phyloP scores from a whole-genome alignment of 192 early-diverging fungal species.

The Globomyces pollinis-pini region DNA sequence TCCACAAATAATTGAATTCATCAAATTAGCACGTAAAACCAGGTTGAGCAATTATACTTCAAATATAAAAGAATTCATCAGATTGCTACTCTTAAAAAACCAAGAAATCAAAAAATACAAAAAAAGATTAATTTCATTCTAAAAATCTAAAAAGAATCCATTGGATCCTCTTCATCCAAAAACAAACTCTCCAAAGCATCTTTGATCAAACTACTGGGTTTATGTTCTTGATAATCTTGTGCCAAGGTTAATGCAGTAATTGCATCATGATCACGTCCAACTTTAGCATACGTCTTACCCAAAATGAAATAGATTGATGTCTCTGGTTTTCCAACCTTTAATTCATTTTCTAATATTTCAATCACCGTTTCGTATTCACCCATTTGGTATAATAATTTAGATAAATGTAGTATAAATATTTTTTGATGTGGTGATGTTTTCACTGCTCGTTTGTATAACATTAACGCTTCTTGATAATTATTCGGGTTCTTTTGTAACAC shows the following conservation, averaged over 20 bases:
- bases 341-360: conserved; percentile 42
- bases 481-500: conserved; percentile 45
- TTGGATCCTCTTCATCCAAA: neutral
- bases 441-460: conserved; percentile 54
- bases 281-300: conserved; percentile 46
- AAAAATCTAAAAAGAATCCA: neutral
- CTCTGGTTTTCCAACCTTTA: conserved; percentile 31
- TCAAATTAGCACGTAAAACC: too few species aligned
- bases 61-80: too few species aligned
- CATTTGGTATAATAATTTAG: conserved; percentile 52
- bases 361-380: conserved; percentile 57
- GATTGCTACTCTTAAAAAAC: too few species aligned
- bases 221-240: conserved; percentile 37
- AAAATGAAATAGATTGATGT: conserved; percentile 55
- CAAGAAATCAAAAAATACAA: too few species aligned
- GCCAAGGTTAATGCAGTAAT: conserved; percentile 55
- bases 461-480: conserved; percentile 44
- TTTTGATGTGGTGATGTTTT: conserved; percentile 38
- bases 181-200: conserved; percentile 2
- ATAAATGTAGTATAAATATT: conserved; percentile 61
- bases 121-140: neutral
- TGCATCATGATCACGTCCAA: conserved; percentile 46
- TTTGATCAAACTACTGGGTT: conserved; percentile 4
- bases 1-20: too few species aligned
- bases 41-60: too few species aligned